Percentiles rank a stretch among this genome's conserved stretches.
phyloP scores from a whole-genome alignment of 2,329 filamentous ascomycete genomes.

The Thermoascus crustaceus region DNA sequence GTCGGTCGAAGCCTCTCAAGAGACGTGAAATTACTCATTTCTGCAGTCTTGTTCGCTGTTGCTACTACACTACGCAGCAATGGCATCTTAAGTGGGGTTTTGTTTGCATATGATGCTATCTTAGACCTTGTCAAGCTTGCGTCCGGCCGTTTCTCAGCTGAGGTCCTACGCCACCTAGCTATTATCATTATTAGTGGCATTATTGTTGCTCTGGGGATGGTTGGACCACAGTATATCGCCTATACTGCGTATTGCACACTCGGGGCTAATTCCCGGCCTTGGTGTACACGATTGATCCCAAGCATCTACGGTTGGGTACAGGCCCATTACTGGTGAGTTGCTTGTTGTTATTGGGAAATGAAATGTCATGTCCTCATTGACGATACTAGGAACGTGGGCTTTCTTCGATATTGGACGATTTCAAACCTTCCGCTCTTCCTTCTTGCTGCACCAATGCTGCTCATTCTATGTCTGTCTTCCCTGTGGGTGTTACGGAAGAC shows the following conservation, averaged over 20 bases:
- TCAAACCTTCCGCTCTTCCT: slow-evolving; percentile 82
- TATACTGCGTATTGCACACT: slow-evolving; percentile 61
- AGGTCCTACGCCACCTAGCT: slow-evolving; percentile 45
- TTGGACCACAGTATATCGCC: slow-evolving; percentile 66
- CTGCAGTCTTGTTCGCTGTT: slow-evolving; percentile 62
- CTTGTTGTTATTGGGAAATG: too few relatives aligned
- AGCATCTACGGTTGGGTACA: slow-evolving; percentile 93
- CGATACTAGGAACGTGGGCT: slow-evolving; percentile 75
- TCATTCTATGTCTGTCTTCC: slow-evolving; percentile 57
- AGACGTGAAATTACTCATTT: slow-evolving; percentile 48
- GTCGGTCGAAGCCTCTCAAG: slow-evolving; percentile 18
- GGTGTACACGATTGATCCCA: slow-evolving; percentile 67
- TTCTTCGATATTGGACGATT: slow-evolving; percentile 82
- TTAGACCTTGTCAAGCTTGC: slow-evolving; percentile 36
- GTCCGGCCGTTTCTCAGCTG: slow-evolving; percentile 24
- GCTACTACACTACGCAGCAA: slow-evolving; percentile 75
- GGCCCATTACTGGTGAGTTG: slow-evolving; percentile 71
- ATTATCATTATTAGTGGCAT: slow-evolving; percentile 59
- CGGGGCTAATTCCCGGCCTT: slow-evolving; percentile 46
- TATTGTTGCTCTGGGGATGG: slow-evolving; percentile 57
- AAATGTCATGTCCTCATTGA: too few relatives aligned
- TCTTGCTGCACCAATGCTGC: slow-evolving; percentile 69
- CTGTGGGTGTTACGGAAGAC: slow-evolving; percentile 29
- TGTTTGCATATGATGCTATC: slow-evolving; percentile 59
- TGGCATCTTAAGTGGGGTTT: slow-evolving; percentile 70